Evolutionary conservation across 1,284 basidiomycete species (phyloP).

Genomic region (Leccinum pachyderme): DNA sequence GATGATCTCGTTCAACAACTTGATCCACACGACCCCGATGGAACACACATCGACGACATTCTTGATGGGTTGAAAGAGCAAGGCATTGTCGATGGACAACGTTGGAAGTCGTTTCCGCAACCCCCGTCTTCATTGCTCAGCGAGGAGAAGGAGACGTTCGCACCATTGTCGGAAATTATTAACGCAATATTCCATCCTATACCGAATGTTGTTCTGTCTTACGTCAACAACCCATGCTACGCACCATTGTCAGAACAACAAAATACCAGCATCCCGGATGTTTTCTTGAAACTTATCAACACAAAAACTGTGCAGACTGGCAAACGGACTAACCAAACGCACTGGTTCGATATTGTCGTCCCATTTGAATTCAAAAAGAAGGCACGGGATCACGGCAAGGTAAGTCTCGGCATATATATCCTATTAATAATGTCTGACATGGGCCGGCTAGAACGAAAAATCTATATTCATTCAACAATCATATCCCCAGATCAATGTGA

Average conservation of each 20-base stretch:
- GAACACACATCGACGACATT: not conserved
- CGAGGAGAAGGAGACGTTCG: not conserved
- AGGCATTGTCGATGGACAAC: not conserved
- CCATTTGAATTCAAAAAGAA: conserved; percentile 14
- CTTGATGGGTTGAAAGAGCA: not conserved
- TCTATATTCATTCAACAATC: too few relatives aligned
- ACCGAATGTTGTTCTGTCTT: not conserved
- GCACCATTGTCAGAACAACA: not conserved
- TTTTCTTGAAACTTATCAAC: not conserved
- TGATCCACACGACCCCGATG: not conserved
- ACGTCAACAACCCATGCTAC: not conserved
- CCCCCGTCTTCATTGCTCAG: not conserved
- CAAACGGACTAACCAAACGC: too few relatives aligned
- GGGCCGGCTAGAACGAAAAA: conserved; percentile 9
- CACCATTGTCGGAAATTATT: not conserved
- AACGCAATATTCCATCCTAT: not conserved
- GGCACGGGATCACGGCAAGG: not conserved
- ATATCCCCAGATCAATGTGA: too few relatives aligned
- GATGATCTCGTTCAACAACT: not conserved
- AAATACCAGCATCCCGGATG: conserved; percentile 12
- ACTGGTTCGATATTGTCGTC: not conserved
- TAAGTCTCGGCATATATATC: not conserved
- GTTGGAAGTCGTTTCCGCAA: not conserved
- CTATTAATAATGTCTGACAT: not conserved
- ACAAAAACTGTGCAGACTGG: not conserved